Evolutionary conservation across 306 rosid species (phyloP).

Genomic region (Potentilla sterilis): DNA sequence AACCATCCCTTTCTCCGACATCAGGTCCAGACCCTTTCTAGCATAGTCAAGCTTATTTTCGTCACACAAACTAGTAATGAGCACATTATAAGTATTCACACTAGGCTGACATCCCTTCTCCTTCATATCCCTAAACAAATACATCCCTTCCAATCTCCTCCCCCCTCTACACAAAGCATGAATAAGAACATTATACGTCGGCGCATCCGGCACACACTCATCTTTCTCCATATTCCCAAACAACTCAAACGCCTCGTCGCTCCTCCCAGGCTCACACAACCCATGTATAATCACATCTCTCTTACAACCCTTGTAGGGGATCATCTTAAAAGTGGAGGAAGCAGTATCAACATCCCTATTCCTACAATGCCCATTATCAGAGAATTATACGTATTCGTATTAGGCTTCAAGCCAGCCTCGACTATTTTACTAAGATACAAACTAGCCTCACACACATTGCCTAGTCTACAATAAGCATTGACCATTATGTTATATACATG

Average conservation of each 20-base stretch:
- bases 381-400: constrained; percentile 62
- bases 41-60: constrained; percentile 55
- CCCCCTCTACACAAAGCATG: constrained; percentile 47
- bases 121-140: constrained; percentile 52
- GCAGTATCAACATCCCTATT: constrained; percentile 49
- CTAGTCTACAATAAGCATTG: constrained; percentile 64
- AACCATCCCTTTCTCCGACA: constrained; percentile 62
- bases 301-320: constrained; percentile 49
- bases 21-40: constrained; percentile 37
- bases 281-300: constrained; percentile 74
- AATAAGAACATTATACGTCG: constrained; percentile 51
- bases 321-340: constrained; percentile 40
- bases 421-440: constrained; percentile 45
- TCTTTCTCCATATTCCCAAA: constrained; percentile 60
- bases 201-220: constrained; percentile 56
- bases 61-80: constrained; percentile 58
- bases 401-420: constrained; percentile 51
- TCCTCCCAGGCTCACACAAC: constrained; percentile 49
- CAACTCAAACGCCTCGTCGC: constrained; percentile 54
- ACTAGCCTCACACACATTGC: constrained; percentile 52
- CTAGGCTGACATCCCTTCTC: constrained; percentile 63
- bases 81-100: constrained; percentile 64
- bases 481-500: constrained; percentile 64
- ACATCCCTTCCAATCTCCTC: constrained; percentile 52
- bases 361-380: constrained; percentile 77